Conservation (phyloP, 2,329 filamentous ascomycete genomes). For the Pestalotiopsis sp. region DNA sequence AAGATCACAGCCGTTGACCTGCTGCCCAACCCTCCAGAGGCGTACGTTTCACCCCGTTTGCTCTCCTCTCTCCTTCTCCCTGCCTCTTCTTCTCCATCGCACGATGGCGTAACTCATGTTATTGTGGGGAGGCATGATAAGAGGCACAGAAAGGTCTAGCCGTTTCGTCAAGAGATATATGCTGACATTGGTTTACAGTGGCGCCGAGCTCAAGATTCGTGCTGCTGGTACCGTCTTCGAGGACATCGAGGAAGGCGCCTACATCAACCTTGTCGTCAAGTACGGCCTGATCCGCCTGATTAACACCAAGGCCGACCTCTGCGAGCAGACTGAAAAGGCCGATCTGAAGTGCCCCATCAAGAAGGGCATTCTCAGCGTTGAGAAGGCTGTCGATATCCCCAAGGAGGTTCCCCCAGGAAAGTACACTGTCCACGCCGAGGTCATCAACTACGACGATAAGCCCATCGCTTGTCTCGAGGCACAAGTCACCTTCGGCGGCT, state of each 20-base stretch:
- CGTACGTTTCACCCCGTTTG: conserved; percentile 60
- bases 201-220: conserved; percentile 74
- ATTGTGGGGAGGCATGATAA: background rate
- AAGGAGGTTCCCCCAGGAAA: conserved; percentile 86
- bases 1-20: conserved; percentile 80
- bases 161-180: background rate
- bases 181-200: conserved; percentile 54
- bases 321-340: conserved; percentile 85
- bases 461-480: conserved; percentile 88
- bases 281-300: conserved; percentile 92
- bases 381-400: conserved; percentile 83
- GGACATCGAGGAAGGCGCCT: conserved; percentile 75
- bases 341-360: conserved; percentile 88
- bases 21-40: conserved; percentile 78
- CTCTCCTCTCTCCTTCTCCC: background rate
- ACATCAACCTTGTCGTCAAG: conserved; percentile 83
- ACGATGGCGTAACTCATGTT: background rate
- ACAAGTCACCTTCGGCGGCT: conserved; percentile 61
- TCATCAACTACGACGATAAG: conserved; percentile 70
- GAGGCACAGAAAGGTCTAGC: background rate
- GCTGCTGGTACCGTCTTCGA: conserved; percentile 76
- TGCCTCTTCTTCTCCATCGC: conserved; percentile 5
- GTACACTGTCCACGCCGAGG: conserved; percentile 87
- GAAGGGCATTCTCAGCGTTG: conserved; percentile 72
- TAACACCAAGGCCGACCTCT: conserved; percentile 79